phyloP scores from a whole-genome alignment of 2,329 filamentous ascomycete species.

The Juglanconis oblonga region DNA sequence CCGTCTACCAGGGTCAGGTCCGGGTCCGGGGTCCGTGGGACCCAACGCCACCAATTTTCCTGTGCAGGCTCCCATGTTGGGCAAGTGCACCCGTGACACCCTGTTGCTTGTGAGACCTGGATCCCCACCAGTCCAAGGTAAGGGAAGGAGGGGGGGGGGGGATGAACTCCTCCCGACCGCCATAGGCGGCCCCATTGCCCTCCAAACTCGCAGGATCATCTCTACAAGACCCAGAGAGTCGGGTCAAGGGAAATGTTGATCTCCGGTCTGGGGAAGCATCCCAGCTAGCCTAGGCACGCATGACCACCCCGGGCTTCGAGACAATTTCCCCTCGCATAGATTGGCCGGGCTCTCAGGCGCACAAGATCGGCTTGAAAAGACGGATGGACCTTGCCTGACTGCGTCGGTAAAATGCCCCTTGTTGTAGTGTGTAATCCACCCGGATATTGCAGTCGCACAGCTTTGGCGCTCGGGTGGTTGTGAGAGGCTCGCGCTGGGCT shows the following conservation, averaged over 20 bases:
- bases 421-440: neutral
- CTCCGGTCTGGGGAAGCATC: neutral
- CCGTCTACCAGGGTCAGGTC: neutral
- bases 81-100: neutral
- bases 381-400: neutral
- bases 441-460: slow-evolving; percentile 7
- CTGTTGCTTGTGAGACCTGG: neutral
- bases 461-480: slow-evolving; percentile 1
- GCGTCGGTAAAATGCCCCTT: neutral
- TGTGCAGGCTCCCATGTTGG: neutral
- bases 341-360: neutral
- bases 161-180: neutral
- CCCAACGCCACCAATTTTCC: neutral
- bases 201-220: neutral
- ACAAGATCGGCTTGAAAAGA: neutral
- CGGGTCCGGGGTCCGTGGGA: neutral
- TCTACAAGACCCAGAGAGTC: neutral
- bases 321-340: neutral
- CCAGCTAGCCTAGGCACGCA: neutral
- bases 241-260: neutral
- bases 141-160: neutral
- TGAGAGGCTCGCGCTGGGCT: neutral
- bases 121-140: neutral
- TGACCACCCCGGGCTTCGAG: neutral
- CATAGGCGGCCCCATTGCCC: neutral